Conservation (phyloP, 2,329 filamentous ascomycete genomes). For the Ascochyta koolunga region DNA sequence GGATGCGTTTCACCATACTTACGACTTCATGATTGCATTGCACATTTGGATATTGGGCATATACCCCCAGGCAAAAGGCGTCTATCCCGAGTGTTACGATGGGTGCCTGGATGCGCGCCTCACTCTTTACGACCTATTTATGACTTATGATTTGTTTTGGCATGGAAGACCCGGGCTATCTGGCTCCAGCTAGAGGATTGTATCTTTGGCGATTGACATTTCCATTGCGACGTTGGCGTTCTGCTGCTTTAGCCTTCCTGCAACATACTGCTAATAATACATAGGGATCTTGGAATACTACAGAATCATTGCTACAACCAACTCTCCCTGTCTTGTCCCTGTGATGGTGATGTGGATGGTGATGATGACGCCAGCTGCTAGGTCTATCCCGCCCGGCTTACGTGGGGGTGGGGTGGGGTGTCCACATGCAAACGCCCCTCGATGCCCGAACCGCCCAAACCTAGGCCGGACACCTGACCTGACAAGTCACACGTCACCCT, state of each 20-base stretch:
- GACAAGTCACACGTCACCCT: constrained; percentile 17
- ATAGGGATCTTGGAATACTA: constrained; percentile 14
- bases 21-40: constrained; percentile 44
- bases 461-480: constrained; percentile 3
- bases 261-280: constrained; percentile 17
- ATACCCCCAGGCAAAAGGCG: constrained; percentile 34
- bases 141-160: constrained; percentile 33
- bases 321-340: background rate
- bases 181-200: constrained; percentile 12
- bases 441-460: constrained; percentile 1
- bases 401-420: constrained; percentile 2
- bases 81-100: constrained; percentile 46
- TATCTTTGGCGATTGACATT: constrained; percentile 10
- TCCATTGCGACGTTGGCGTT: constrained; percentile 15
- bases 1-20: constrained; percentile 27
- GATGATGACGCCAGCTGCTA: background rate
- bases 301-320: constrained; percentile 1
- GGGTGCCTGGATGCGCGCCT: constrained; percentile 39
- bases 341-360: constrained; percentile 9
- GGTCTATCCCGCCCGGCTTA: background rate
- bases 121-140: constrained; percentile 46
- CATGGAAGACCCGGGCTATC: constrained; percentile 16
- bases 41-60: constrained; percentile 31
- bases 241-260: constrained; percentile 12
- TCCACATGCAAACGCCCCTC: constrained; percentile 2